Conservation (phyloP, 1,284 basidiomycete species). For the Sutorius eximius region DNA sequence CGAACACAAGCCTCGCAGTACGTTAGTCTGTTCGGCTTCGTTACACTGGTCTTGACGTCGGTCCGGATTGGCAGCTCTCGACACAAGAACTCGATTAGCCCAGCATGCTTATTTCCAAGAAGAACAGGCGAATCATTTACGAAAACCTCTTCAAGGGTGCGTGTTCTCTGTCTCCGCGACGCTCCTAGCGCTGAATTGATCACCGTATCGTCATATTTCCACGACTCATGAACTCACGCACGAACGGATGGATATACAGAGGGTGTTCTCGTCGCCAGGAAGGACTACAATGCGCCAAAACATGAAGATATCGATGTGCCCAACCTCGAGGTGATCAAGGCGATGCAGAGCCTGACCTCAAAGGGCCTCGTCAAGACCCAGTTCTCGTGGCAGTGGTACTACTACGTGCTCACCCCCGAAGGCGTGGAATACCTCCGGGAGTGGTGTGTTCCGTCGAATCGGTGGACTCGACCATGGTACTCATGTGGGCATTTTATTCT, state of each 20-base stretch:
- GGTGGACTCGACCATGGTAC: background rate
- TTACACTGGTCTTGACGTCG: background rate
- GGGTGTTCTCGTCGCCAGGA: conserved; percentile 99
- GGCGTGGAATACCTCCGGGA: conserved; percentile 95
- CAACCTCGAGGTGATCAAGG: conserved; percentile 99
- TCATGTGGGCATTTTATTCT: background rate
- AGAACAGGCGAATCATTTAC: conserved; percentile 86
- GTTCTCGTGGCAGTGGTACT: conserved; percentile 95
- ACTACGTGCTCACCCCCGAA: conserved; percentile 93
- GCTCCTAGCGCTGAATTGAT: conserved; percentile 2
- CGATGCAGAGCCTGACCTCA: conserved; percentile 96
- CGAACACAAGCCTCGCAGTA: conserved; percentile 27
- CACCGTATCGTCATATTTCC: background rate
- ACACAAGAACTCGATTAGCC: conserved; percentile 42
- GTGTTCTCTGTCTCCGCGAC: conserved; percentile 22
- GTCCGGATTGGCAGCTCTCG: conserved; percentile 38
- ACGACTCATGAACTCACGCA: background rate
- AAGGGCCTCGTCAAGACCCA: conserved; percentile 97
- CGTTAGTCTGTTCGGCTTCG: conserved; percentile 2
- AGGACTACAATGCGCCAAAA: conserved; percentile 97
- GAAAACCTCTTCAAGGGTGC: conserved; percentile 98
- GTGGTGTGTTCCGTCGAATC: conserved; percentile 53
- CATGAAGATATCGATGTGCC: conserved; percentile 97
- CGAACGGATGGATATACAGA: conserved; percentile 47
- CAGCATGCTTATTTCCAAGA: conserved; percentile 87